Evolutionary conservation across 1,284 basidiomycete genomes (phyloP).

Genomic region (Gymnopus androsaceus): DNA sequence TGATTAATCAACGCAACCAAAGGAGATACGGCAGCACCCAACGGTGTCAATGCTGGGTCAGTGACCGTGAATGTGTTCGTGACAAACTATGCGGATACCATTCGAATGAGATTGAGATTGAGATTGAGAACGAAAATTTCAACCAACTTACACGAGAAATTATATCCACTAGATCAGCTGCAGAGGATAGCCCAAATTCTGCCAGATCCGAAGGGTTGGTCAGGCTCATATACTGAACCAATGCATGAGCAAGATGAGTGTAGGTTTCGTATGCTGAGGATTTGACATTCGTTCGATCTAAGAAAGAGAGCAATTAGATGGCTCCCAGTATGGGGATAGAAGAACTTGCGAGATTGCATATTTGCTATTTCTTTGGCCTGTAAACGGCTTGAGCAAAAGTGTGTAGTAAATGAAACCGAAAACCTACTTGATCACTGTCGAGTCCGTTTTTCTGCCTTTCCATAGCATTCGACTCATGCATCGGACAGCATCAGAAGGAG

Average conservation of each 20-base stretch:
- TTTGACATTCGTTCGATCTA: constrained; percentile 54
- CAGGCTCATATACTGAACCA: constrained; percentile 67
- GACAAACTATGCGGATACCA: constrained; percentile 57
- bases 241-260: constrained; percentile 67
- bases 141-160: constrained; percentile 61
- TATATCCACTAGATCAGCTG: constrained; percentile 66
- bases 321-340: not conserved
- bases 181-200: constrained; percentile 55
- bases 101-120: constrained; percentile 1
- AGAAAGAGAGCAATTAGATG: constrained; percentile 12
- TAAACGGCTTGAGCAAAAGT: not conserved
- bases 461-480: constrained; percentile 78
- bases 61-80: constrained; percentile 90
- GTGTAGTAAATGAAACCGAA: not conserved
- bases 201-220: constrained; percentile 58
- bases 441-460: constrained; percentile 56
- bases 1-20: constrained; percentile 85
- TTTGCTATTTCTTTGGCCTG: constrained; percentile 67
- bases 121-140: not conserved
- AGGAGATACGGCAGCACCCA: constrained; percentile 83
- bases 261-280: constrained; percentile 54
- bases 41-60: constrained; percentile 69
- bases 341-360: constrained; percentile 74
- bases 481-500: constrained; percentile 75
- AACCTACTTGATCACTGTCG: constrained; percentile 61